A percentile compares a stretch with the other conserved stretches of the same genome.
phyloP scores from a whole-genome alignment of 208 protist genomes.

The Crithidia fasciculata region DNA sequence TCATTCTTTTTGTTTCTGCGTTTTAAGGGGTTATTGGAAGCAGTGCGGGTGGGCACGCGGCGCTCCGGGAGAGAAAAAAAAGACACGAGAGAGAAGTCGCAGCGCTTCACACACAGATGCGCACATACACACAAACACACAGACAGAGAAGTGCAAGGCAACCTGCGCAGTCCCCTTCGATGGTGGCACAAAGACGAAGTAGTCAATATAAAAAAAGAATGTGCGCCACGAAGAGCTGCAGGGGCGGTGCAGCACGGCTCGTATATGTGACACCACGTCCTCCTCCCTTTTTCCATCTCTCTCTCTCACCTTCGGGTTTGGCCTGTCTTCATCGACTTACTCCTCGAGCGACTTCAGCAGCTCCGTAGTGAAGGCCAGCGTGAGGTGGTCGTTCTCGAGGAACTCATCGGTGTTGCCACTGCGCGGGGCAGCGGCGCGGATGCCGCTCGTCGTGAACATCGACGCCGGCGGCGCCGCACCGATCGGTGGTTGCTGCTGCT shows the following conservation, averaged over 20 bases:
- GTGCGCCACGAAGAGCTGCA: too few species aligned
- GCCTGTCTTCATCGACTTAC: background rate
- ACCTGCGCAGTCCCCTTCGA: too few species aligned
- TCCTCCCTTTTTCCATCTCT: background rate
- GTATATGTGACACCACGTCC: too few species aligned
- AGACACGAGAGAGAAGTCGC: background rate
- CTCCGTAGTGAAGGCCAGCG: constrained; percentile 39
- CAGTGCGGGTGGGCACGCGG: too few species aligned
- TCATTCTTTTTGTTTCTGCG: too few species aligned
- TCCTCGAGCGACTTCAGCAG: constrained; percentile 46
- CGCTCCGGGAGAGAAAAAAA: background rate
- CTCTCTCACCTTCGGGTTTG: background rate
- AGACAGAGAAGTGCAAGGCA: too few species aligned
- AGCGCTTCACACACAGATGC: background rate
- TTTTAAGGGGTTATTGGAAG: too few species aligned
- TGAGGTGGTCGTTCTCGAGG: constrained; percentile 40
- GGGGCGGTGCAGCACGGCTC: too few species aligned
- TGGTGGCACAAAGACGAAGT: background rate
- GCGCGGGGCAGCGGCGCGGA: constrained; percentile 24
- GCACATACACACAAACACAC: background rate
- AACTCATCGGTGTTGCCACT: constrained; percentile 28
- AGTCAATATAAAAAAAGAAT: background rate
- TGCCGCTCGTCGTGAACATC: constrained; percentile 27
- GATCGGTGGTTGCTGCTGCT: constrained; percentile 8
- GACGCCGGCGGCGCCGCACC: constrained; percentile 12